These are phyloP conservation scores for Candida sphagnicola DNA, from an alignment of 805 yeast genomes.

Conservation along the genomic window DNA sequence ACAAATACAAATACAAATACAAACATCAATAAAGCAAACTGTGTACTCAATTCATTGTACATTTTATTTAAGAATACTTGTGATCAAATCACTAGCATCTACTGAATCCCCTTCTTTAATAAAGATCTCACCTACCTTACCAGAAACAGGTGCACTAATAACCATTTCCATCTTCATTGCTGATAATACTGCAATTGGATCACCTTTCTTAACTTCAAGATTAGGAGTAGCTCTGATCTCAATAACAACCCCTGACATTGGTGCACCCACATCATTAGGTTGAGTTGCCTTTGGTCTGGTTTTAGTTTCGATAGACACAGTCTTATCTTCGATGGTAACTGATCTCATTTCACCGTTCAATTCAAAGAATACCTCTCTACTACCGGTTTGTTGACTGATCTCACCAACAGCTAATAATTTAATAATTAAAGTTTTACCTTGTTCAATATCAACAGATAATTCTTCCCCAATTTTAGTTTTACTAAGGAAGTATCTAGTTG, in stretches of 20 bases:
- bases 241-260: conserved; percentile 98
- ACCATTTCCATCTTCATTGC: conserved; percentile 99
- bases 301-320: conserved; percentile 78
- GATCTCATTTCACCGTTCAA: conserved; percentile 98
- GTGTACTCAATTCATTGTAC: no score
- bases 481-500: conserved; percentile 86
- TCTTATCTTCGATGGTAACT: conserved; percentile 85
- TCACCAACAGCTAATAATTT: conserved; percentile 93
- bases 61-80: conserved; percentile 27
- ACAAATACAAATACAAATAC: not conserved
- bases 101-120: conserved; percentile 93
- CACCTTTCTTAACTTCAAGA: conserved; percentile 91
- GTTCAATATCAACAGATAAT: conserved; percentile 82
- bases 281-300: conserved; percentile 91
- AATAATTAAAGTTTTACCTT: conserved; percentile 90
- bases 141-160: conserved; percentile 85
- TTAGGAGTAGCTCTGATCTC: conserved; percentile 91
- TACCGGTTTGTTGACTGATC: conserved; percentile 77
- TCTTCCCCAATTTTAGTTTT: conserved; percentile 88
- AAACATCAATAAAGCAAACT: no score
- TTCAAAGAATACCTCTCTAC: conserved; percentile 95
- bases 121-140: conserved; percentile 71
- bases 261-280: conserved; percentile 94
- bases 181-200: conserved; percentile 85
- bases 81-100: conserved; percentile 85